These are phyloP conservation scores for Paraphoma sp. DNA, from an alignment of 2,329 filamentous ascomycete species.

Conservation along the genomic window DNA sequence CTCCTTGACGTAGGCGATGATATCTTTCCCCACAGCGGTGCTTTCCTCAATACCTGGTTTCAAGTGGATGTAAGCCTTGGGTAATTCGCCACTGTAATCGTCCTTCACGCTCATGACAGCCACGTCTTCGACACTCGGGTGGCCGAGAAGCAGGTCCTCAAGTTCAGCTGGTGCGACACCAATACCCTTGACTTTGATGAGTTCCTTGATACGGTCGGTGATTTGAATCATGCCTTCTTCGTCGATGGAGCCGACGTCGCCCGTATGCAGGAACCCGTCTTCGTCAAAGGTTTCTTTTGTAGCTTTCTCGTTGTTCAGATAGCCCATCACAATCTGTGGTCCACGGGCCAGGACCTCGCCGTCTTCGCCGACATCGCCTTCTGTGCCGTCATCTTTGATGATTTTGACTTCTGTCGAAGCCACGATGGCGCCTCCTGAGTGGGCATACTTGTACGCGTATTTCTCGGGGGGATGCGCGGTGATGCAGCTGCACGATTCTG, in stretches of 20 bases:
- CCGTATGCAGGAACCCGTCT: slow-evolving; percentile 64
- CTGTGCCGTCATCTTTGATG: slow-evolving; percentile 61
- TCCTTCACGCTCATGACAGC: slow-evolving; percentile 62
- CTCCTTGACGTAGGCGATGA: slow-evolving; percentile 51
- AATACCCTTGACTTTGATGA: slow-evolving; percentile 72
- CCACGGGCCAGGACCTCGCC: slow-evolving; percentile 59
- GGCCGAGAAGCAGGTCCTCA: slow-evolving; percentile 66
- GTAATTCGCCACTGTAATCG: slow-evolving; percentile 58
- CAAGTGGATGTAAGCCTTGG: slow-evolving; percentile 53
- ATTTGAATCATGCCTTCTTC: slow-evolving; percentile 63
- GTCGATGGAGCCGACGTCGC: slow-evolving; percentile 63
- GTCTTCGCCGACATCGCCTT: slow-evolving; percentile 59
- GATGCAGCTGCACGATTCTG: slow-evolving; percentile 69
- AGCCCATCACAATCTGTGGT: slow-evolving; percentile 59
- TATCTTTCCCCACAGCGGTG: slow-evolving; percentile 47
- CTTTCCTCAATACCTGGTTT: slow-evolving; percentile 42
- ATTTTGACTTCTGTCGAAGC: slow-evolving; percentile 67
- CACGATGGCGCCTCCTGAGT: slow-evolving; percentile 63
- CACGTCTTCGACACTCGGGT: slow-evolving; percentile 62
- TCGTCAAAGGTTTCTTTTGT: slow-evolving; percentile 53
- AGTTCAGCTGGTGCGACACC: slow-evolving; percentile 68
- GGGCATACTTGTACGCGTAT: slow-evolving; percentile 64
- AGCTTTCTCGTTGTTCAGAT: slow-evolving; percentile 51
- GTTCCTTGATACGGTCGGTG: slow-evolving; percentile 69
- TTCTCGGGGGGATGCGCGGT: slow-evolving; percentile 65